These are phyloP conservation scores for Haematococcus lacustris DNA, from an alignment of 139 green algal genomes.

Conservation along the genomic window DNA sequence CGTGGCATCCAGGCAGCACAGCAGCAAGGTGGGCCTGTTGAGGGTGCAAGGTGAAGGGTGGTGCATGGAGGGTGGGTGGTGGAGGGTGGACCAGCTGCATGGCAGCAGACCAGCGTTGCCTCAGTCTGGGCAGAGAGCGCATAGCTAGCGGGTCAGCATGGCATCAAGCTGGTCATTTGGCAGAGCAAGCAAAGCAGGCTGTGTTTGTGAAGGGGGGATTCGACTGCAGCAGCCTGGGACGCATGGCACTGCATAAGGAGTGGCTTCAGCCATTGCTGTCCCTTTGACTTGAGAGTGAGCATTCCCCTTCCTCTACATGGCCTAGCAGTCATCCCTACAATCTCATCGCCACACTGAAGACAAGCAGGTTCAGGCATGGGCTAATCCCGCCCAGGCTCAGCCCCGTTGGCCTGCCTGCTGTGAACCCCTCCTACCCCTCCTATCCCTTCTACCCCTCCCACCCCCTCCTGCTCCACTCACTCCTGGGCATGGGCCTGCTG, in stretches of 20 bases:
- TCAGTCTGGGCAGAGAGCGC: too few relatives aligned
- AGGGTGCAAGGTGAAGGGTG: neutral
- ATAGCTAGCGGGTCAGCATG: too few relatives aligned
- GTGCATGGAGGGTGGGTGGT: neutral
- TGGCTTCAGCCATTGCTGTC: too few relatives aligned
- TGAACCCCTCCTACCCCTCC: neutral
- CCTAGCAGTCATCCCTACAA: neutral
- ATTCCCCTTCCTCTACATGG: neutral
- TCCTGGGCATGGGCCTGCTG: conserved; percentile 11
- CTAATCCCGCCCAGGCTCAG: neutral
- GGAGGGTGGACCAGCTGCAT: neutral
- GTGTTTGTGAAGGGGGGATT: too few relatives aligned
- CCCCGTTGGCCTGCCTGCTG: neutral
- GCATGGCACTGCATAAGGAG: too few relatives aligned
- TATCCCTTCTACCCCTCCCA: neutral
- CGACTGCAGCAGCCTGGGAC: too few relatives aligned
- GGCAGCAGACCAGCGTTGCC: neutral
- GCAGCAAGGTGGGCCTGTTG: neutral
- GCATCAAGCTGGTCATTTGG: too few relatives aligned
- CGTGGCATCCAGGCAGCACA: neutral
- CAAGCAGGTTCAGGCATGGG: neutral
- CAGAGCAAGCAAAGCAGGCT: too few relatives aligned
- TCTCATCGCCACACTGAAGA: neutral
- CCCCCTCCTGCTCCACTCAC: neutral
- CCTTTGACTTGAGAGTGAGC: too few relatives aligned